phyloP scores from a whole-genome alignment of 2,329 filamentous ascomycete genomes.

The Claviceps cyperi region DNA sequence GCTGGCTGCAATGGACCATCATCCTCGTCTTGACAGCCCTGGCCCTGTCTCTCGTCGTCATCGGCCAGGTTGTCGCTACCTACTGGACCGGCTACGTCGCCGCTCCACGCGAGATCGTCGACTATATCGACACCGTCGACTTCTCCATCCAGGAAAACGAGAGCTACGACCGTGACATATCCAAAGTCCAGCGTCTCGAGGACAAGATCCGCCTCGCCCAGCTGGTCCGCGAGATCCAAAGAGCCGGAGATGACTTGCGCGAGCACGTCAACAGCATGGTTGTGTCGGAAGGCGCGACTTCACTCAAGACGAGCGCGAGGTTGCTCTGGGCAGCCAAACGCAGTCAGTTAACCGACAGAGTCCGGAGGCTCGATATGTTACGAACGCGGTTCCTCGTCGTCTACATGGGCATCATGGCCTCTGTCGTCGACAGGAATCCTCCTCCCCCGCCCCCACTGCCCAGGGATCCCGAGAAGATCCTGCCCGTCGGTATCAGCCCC shows the following conservation, averaged over 20 bases:
- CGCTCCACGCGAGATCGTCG: conserved; percentile 42
- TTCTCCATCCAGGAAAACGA: conserved; percentile 51
- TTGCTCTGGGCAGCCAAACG: conserved; percentile 45
- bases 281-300: conserved; percentile 27
- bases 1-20: conserved; percentile 40
- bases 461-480: conserved; percentile 22
- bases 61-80: conserved; percentile 34
- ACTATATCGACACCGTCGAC: conserved; percentile 45
- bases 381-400: conserved; percentile 51
- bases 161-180: conserved; percentile 45
- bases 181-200: conserved; percentile 41
- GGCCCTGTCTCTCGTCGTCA: conserved; percentile 38
- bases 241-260: conserved; percentile 43
- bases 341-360: conserved; percentile 38
- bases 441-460: conserved; percentile 16
- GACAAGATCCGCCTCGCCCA: conserved; percentile 46
- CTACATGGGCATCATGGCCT: conserved; percentile 44
- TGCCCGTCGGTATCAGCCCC: conserved; percentile 15
- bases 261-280: conserved; percentile 42
- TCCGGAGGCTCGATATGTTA: conserved; percentile 44
- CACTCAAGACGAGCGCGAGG: conserved; percentile 33
- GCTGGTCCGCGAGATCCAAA: conserved; percentile 48
- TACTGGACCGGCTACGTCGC: conserved; percentile 42
- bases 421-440: conserved; percentile 20
- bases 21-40: conserved; percentile 44